A percentile compares a stretch with the other conserved stretches of the same genome.
Conservation (phyloP, 768 basidiomycete genomes). For the Collybiopsis luxurians region DNA sequence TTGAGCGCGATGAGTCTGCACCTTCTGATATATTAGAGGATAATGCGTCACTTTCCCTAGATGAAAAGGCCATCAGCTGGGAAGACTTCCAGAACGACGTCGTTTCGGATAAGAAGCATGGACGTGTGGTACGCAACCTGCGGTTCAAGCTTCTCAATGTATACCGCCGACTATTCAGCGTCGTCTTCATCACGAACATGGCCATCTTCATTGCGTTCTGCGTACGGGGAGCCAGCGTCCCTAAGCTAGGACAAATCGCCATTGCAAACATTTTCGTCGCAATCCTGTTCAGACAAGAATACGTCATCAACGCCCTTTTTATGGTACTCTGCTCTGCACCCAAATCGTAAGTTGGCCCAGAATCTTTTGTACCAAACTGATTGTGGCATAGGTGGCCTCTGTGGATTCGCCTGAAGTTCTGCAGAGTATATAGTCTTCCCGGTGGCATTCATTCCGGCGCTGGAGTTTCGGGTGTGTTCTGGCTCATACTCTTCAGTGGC, state of each 20-base stretch:
- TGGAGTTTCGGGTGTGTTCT: conserved; percentile 50
- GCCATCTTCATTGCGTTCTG: conserved; percentile 44
- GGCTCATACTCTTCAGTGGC: conserved; percentile 50
- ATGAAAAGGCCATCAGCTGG: conserved; percentile 40
- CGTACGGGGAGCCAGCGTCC: conserved; percentile 31
- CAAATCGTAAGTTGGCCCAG: conserved; percentile 43
- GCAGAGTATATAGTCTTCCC: conserved; percentile 56
- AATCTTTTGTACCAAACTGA: conserved; percentile 35
- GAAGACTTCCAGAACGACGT: conserved; percentile 49
- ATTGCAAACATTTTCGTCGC: conserved; percentile 48
- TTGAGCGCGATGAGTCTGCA: not conserved
- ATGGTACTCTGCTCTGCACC: conserved; percentile 49
- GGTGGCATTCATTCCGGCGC: conserved; percentile 60
- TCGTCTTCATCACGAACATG: conserved; percentile 57
- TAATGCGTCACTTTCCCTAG: conserved; percentile 12
- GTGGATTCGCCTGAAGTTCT: conserved; percentile 46
- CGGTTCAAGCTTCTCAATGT: conserved; percentile 54
- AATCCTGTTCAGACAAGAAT: conserved; percentile 51
- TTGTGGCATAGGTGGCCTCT: conserved; percentile 21
- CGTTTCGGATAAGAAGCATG: conserved; percentile 49
- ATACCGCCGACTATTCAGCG: conserved; percentile 57
- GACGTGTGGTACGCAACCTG: conserved; percentile 47
- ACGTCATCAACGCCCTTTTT: conserved; percentile 59
- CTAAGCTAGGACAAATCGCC: conserved; percentile 36
- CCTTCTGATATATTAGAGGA: not conserved